phyloP scores from a whole-genome alignment of 2,329 filamentous ascomycete genomes.

The Monosporascus sp. region DNA sequence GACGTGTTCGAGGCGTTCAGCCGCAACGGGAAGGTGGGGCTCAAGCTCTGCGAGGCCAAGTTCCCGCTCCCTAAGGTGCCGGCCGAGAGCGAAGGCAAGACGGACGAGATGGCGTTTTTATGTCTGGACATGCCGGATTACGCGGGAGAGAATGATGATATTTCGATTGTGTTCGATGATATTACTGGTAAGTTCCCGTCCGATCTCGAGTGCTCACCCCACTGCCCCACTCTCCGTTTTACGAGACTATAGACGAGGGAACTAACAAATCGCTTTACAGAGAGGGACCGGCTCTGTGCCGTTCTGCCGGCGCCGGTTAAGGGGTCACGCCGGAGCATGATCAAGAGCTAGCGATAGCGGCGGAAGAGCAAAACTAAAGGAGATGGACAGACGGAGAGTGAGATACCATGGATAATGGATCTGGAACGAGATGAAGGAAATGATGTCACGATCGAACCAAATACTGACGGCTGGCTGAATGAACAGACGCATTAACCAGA shows the following conservation, averaged over 20 bases:
- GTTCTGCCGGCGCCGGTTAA: conserved; percentile 54
- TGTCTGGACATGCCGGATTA: conserved; percentile 85
- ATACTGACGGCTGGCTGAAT: no score
- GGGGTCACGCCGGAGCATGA: conserved; percentile 33
- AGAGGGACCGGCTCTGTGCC: conserved; percentile 47
- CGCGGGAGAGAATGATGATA: conserved; percentile 88
- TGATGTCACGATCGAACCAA: neutral
- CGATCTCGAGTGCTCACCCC: neutral
- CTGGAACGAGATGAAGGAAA: neutral
- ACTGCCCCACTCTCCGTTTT: no score
- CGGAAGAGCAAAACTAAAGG: neutral
- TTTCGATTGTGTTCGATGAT: conserved; percentile 76
- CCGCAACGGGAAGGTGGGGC: conserved; percentile 59
- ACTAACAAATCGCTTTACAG: conserved; percentile 29
- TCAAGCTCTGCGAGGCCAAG: conserved; percentile 84
- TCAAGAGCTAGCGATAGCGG: conserved; percentile 12
- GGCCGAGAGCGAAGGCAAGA: conserved; percentile 43
- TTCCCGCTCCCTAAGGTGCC: conserved; percentile 70
- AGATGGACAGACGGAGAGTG: no score
- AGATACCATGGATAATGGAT: no score
- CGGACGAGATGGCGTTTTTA: conserved; percentile 65
- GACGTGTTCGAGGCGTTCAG: conserved; percentile 72
- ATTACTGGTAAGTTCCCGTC: conserved; percentile 59
- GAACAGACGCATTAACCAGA: no score
- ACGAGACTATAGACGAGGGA: neutral